Conservation (phyloP, 768 basidiomycete genomes). For the Suillus decipiens region DNA sequence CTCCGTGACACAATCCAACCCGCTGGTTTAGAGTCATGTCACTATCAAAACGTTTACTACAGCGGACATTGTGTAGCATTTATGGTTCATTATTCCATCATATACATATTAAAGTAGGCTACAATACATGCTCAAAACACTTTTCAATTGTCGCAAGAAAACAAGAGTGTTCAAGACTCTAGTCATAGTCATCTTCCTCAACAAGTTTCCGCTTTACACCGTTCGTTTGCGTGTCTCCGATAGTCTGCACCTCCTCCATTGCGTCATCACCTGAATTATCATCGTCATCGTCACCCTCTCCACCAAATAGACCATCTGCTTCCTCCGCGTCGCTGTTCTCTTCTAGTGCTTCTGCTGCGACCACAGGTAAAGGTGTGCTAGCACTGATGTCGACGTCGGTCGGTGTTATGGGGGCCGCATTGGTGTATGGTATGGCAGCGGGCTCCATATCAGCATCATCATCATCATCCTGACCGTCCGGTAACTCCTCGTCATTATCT, state of each 20-base stretch:
- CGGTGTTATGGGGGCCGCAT: slow-evolving; percentile 43
- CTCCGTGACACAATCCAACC: too few species aligned
- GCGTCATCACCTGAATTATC: slow-evolving; percentile 55
- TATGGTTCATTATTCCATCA: slow-evolving; percentile 17
- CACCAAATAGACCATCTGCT: slow-evolving; percentile 72
- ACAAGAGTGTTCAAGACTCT: slow-evolving; percentile 15
- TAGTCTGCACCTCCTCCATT: slow-evolving; percentile 75
- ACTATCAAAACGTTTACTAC: not conserved
- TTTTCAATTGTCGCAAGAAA: not conserved
- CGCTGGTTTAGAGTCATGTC: not conserved
- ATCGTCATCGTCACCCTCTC: slow-evolving; percentile 67
- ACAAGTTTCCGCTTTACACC: slow-evolving; percentile 79
- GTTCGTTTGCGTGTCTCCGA: slow-evolving; percentile 50
- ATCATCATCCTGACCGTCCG: slow-evolving; percentile 62
- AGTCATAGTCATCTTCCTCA: slow-evolving; percentile 89
- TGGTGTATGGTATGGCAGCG: slow-evolving; percentile 47
- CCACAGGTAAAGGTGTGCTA: slow-evolving; percentile 33
- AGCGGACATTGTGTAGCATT: slow-evolving; percentile 4
- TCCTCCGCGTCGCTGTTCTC: slow-evolving; percentile 78
- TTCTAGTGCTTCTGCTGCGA: slow-evolving; percentile 44
- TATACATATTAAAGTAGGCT: slow-evolving; percentile 31
- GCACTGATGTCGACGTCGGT: slow-evolving; percentile 72
- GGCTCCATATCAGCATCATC: slow-evolving; percentile 71
- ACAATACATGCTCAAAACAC: slow-evolving; percentile 15
- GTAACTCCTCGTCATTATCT: slow-evolving; percentile 26